Conservation (phyloP, 768 basidiomycete species). For the Austroboletus eburneus region DNA sequence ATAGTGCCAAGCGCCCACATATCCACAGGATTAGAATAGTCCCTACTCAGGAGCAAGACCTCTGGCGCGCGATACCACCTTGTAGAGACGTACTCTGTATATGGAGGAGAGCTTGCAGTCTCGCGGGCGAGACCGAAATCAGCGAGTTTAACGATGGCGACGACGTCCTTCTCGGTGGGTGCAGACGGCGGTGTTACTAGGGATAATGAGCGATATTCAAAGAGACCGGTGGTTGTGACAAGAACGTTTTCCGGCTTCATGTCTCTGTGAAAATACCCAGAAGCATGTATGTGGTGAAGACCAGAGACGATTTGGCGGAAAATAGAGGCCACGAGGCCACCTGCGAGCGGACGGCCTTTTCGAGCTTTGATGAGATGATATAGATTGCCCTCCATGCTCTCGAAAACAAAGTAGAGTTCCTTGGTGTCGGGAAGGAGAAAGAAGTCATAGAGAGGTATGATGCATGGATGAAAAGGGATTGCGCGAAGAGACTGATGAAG, state of each 20-base stretch:
- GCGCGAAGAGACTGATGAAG: constrained; percentile 77
- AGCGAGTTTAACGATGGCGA: constrained; percentile 95
- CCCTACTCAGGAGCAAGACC: constrained; percentile 83
- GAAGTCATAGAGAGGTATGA: constrained; percentile 98
- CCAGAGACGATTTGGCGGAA: constrained; percentile 90
- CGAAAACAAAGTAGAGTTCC: constrained; percentile 99
- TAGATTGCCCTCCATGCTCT: constrained; percentile 99
- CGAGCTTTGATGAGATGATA: constrained; percentile 98
- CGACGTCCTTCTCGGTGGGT: constrained; percentile 86
- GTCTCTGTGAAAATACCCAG: constrained; percentile 98
- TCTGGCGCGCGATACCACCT: constrained; percentile 99
- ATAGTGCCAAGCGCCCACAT: constrained; percentile 99
- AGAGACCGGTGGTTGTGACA: constrained; percentile 94
- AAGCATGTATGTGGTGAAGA: constrained; percentile 85
- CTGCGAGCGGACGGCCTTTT: constrained; percentile 92
- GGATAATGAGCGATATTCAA: constrained; percentile 84
- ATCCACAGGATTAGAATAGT: constrained; percentile 96
- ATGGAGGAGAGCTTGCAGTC: constrained; percentile 83
- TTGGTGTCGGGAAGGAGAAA: constrained; percentile 95
- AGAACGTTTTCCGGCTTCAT: constrained; percentile 99
- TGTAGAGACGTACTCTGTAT: constrained; percentile 99
- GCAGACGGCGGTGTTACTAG: constrained; percentile 59
- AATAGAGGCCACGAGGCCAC: constrained; percentile 92
- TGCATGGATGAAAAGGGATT: constrained; percentile 93
- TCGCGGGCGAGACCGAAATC: constrained; percentile 97